Evolutionary conservation across 2,329 filamentous ascomycete species (phyloP), one percentile per base, ranked within the genome.

Genomic region (Cladobotryum mycophilum): DNA sequence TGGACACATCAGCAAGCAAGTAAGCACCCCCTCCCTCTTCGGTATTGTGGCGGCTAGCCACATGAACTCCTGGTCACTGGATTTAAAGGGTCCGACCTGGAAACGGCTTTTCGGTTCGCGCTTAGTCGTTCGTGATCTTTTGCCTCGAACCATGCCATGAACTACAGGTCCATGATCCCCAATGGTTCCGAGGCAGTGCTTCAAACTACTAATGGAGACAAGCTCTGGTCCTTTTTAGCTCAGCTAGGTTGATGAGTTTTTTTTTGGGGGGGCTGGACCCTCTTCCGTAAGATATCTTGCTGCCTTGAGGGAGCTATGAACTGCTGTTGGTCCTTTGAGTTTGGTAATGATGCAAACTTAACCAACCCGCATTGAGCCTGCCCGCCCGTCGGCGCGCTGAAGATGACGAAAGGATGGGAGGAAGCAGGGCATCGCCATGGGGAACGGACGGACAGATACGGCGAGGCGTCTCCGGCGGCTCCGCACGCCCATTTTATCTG

Each of bases 41-140:
- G 47, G 51, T 33, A 7, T 46, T 46, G 54, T 49, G 48, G 47
- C 57, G 54, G 56, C 41, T 59, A 57, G 52, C 56, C 59, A 62
- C 59, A 61, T 60, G 56, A 54, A 40, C 33, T 14, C 53, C 40
- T 36, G 49, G 57, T 63, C 61, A 63, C 59, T 60, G 58, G 59
- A 55, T 56, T 55, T n/a, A 14, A 46, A 43, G 18, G 36, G 37
- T 37, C 46, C 45, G 38, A 40, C 35, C 22, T 17, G 40, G 25
- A 30, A 30, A 11, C 25, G 9, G 25, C 25, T 30, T 30, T 30
- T 30, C 25, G 25, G 25, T 11, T 42, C 40, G 40, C 40, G 40
- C 40, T 42, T 42, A 42, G 25, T 30, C 20, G 15, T 17, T 42
- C 40, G 40, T 13, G 15, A 14, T 38, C 4, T 17, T 38, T 12